These are phyloP conservation scores for Bathelium albidoporum DNA, from an alignment of 495 filamentous ascomycete genomes.

Conservation along the genomic window DNA sequence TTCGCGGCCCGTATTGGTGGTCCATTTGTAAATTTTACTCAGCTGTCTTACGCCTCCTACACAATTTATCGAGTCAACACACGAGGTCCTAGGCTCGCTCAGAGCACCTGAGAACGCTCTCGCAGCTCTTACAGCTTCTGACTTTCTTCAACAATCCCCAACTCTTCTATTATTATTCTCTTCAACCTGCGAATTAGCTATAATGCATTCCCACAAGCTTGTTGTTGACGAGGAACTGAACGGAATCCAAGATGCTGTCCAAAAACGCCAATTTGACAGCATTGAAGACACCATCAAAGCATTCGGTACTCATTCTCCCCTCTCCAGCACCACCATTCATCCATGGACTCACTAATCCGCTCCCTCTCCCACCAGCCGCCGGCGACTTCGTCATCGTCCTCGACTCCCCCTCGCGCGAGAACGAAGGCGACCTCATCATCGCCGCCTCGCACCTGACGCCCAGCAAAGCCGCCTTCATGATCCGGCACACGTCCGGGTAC, in stretches of 20 bases:
- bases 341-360: neutral
- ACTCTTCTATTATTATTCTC: neutral
- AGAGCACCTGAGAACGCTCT: neutral
- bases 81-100: neutral
- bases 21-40: neutral
- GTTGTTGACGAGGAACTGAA: constrained; percentile 30
- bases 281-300: constrained; percentile 78
- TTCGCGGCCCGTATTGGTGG: neutral
- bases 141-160: neutral
- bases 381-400: constrained; percentile 95
- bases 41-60: neutral
- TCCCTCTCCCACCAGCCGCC: constrained; percentile 42
- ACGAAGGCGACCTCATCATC: constrained; percentile 96
- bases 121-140: neutral
- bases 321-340: constrained; percentile 2
- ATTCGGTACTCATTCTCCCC: constrained; percentile 53
- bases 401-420: constrained; percentile 81
- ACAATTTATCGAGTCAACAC: neutral
- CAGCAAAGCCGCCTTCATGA: constrained; percentile 88
- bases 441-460: constrained; percentile 77
- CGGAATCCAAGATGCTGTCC: constrained; percentile 30
- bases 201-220: neutral
- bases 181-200: neutral
- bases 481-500: constrained; percentile 72
- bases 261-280: constrained; percentile 52